Base-by-base conservation (phyloP, 176 grass and related monocot species). In the Zizania latifolia region DNA sequence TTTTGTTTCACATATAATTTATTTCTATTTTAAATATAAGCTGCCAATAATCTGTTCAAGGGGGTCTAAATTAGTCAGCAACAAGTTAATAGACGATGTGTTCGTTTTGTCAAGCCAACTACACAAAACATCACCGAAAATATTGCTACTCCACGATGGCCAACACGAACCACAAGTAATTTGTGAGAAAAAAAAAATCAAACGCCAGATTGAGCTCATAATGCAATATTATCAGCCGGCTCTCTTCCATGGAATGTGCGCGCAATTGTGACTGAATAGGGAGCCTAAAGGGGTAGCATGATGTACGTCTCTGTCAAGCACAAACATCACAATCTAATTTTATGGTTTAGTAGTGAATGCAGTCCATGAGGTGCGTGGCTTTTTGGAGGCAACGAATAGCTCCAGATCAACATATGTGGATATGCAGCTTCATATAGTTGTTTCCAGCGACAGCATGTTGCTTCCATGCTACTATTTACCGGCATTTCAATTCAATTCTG, bases 301-400 rank as follows among this genome's bases (percentile, higher is more conserved):
- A 81, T 77, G 57, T 46, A 35, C 44, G 64, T 76, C 54, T 23
- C 51, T 69, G 62, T 69, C 68, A 68, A 75, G 40, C 70, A 78
- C n/a, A 85, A 85, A 65, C 66, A 85, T 26, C 15, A 62, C 34
- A 17, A 82, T 72, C 24, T 88, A 65, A 71, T 58, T 74, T 81
- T 50, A 84, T 87, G 71, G 74, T 81, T 72, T 70, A 59, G 37
- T 45, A 82, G 59, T 77, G 60, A 66, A 72, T 24, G 50, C 14
- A 75, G 65, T 63, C 27, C 79, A 53, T 68, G 71, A 51, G 58
- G 16, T 85, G 85, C 77, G 75, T 78, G 79, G 75, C 48, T 77
- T 91, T 88, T 88, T 74, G 81, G 85, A 81, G 72, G 82, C 82
- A 92, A 82, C 44, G 82, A 89, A 92, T 89, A 53, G 73, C 69